Percentiles rank a stretch among this genome's conserved stretches.
phyloP scores from a whole-genome alignment of 2,329 filamentous ascomycete species.

The Aureobasidium pullulans region DNA sequence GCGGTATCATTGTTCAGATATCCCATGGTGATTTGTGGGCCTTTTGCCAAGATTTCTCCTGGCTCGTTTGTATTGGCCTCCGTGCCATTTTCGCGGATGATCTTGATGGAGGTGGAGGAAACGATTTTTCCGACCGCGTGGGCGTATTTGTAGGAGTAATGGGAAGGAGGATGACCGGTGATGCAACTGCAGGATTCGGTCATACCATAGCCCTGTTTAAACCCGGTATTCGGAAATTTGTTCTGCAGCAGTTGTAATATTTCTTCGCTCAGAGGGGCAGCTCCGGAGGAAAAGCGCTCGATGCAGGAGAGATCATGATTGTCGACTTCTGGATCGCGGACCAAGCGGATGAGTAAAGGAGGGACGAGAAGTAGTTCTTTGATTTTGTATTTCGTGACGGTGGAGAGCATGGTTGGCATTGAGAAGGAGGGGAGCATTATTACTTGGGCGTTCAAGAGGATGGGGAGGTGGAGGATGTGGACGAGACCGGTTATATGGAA shows the following conservation, averaged over 20 bases:
- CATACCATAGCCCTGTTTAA: conserved; percentile 63
- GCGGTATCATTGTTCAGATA: conserved; percentile 28
- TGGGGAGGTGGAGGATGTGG: conserved; percentile 55
- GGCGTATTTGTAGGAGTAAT: conserved; percentile 52
- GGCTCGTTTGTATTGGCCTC: conserved; percentile 47
- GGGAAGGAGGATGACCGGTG: conserved; percentile 51
- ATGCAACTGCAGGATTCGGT: conserved; percentile 59
- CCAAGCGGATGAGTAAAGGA: conserved; percentile 54
- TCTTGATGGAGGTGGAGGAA: conserved; percentile 53
- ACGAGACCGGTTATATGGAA: conserved; percentile 60
- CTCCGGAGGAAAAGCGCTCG: conserved; percentile 51
- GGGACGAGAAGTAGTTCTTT: conserved; percentile 52
- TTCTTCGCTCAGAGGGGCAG: conserved; percentile 51
- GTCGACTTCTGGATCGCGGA: conserved; percentile 47
- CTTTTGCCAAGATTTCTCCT: conserved; percentile 37
- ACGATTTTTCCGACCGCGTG: conserved; percentile 50
- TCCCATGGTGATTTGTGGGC: conserved; percentile 33
- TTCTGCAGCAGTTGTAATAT: conserved; percentile 49
- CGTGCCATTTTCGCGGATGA: conserved; percentile 49
- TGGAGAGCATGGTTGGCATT: conserved; percentile 51
- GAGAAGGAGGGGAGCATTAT: conserved; percentile 58
- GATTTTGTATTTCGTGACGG: conserved; percentile 47
- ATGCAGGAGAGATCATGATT: conserved; percentile 52
- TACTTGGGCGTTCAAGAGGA: conserved; percentile 58
- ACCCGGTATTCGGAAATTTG: conserved; percentile 52